Conservation (phyloP, 1,139 yeast species). For the Candida sojae region DNA sequence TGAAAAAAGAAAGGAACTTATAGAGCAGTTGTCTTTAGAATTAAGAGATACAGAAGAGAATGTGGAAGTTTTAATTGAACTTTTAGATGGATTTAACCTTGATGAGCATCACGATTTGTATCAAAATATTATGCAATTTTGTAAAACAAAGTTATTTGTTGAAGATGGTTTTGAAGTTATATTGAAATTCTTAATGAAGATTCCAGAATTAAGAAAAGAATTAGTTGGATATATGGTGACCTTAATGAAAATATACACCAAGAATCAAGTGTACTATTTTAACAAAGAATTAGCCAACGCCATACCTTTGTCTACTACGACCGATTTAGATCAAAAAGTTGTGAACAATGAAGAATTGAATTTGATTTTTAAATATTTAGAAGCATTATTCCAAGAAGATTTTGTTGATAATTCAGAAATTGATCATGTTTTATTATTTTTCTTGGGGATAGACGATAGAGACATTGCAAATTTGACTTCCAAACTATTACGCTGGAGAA, state of each 20-base stretch:
- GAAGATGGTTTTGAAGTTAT: constrained; percentile 15
- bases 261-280: constrained; percentile 11
- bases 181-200: constrained; percentile 17
- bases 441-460: constrained; percentile 33
- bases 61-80: constrained; percentile 34
- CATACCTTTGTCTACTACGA: constrained; percentile 4
- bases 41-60: constrained; percentile 19
- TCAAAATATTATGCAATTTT: constrained; percentile 22
- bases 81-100: constrained; percentile 29
- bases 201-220: constrained; percentile 22
- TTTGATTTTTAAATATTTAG: constrained; percentile 17
- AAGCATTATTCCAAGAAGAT: constrained; percentile 15
- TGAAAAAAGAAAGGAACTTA: constrained; percentile 27
- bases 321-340: neutral
- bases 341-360: constrained; percentile 6
- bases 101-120: constrained; percentile 20
- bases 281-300: constrained; percentile 2
- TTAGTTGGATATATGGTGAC: constrained; percentile 16
- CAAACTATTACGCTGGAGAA: constrained; percentile 52
- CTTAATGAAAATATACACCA: constrained; percentile 9
- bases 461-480: constrained; percentile 34
- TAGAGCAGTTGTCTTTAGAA: constrained; percentile 21
- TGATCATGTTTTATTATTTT: constrained; percentile 30
- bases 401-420: constrained; percentile 10
- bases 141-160: constrained; percentile 11